Conservation (phyloP, 768 basidiomycete species). For the Clitopilus hobsonii region DNA sequence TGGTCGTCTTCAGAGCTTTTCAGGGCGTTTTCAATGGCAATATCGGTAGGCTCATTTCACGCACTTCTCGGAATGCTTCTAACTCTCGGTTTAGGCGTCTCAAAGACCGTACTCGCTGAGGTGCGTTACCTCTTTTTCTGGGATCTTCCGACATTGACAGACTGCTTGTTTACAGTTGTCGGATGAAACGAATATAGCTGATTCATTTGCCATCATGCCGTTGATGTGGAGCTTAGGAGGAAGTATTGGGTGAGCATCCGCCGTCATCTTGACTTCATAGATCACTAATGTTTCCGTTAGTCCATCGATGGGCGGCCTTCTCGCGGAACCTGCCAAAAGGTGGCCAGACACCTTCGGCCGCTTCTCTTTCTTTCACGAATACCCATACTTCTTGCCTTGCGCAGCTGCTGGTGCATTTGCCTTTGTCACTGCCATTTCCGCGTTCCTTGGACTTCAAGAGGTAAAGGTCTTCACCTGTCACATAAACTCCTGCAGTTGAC, state of each 20-base stretch:
- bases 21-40: conserved; percentile 37
- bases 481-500: not conserved
- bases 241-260: conserved; percentile 16
- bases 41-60: conserved; percentile 18
- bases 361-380: conserved; percentile 18
- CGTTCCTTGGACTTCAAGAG: conserved; percentile 21
- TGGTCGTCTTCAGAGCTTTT: conserved; percentile 21
- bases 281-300: conserved; percentile 2
- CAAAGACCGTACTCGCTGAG: conserved; percentile 1
- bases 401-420: conserved; percentile 9
- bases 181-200: conserved; percentile 15
- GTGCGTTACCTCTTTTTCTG: not conserved
- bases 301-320: conserved; percentile 22
- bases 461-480: conserved; percentile 6
- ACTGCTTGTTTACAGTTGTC: conserved; percentile 11
- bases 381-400: conserved; percentile 29
- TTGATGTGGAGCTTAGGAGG: conserved; percentile 21
- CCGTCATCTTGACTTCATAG: not conserved
- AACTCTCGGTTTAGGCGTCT: not conserved
- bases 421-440: conserved; percentile 12
- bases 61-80: not conserved
- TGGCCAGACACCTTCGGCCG: conserved; percentile 22
- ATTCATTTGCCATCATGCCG: conserved; percentile 15
- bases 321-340: conserved; percentile 21
- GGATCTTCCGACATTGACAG: too few relatives aligned